Base-by-base conservation (phyloP, 176 grass and related monocot species). In the Eremochloa ophiuroides region DNA sequence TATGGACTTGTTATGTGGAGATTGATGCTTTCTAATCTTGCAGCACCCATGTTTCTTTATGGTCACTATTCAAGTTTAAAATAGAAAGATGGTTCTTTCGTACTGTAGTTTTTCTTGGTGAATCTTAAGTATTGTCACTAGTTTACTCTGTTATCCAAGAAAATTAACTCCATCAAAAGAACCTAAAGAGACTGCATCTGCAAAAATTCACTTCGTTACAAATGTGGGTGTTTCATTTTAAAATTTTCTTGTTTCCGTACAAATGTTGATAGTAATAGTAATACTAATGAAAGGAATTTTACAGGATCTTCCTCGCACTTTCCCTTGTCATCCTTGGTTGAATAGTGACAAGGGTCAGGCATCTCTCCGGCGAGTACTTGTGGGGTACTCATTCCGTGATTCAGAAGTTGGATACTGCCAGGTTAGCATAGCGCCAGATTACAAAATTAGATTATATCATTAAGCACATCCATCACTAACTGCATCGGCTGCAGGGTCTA, bases 351-450 rank as follows among this genome's bases (percentile, higher is more conserved):
- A 89, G 65, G 96, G 96, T 16, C 96, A 99, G 82, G 96, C 93
- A 69, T 81, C 93, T 83, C 93, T 99, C 70, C 87, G 96, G 18
- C 82, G 93, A 29, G 96, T 99, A 63, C 96, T 99, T 86, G 93
- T 90, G 30, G 96, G 84, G 10, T 99, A 99, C 76, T 99, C 96
- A 12, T 99, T 99, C 63, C 86, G 96, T 73, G 96, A 99, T 87
- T 95, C 93, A 66, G 91, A 99, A 93, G 96, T 99, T 80, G 96
- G 96, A 84, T 99, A 99, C 85, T 99, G 93, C 76, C 96, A 99
- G 91, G 96, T 99, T 69, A 34, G 66, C 7, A 66, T 77, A 39
- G 38, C 73, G 74, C 47, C 40, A 43, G 40, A n/a, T 76, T 55
- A 0, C 22, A 12, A 69, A 80, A 17, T 83, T 4, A 80, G 23